Evolutionary conservation across 352 stramenopile species (phyloP), one percentile per base, ranked within the genome.

Genomic region (Nothophytophthora sp.): DNA sequence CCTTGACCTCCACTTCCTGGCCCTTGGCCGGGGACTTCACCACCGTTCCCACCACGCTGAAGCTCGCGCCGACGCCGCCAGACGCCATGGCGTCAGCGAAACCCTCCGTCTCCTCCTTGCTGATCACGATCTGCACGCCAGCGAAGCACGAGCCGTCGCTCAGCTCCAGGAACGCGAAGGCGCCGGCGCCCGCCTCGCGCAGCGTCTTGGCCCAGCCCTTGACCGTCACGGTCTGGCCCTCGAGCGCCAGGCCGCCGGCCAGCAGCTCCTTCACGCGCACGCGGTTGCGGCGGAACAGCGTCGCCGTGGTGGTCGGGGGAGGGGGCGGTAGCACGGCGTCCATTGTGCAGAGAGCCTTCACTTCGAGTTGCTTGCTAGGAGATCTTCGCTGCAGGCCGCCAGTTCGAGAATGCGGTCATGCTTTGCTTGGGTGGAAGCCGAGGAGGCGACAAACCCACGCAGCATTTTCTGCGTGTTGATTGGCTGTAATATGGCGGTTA

Each of bases 191-290:
- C 10, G 86, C 90, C 47, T 96, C 84, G 9, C 94, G 86, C 27
- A 96, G 63, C 24, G 93, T 98, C 62, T 96, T 91, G 34, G 89
- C 81, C 96, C 96, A 99, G 23, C 95, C 96, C 59, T 95, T 96
- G 50, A 99, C 87, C 11, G 79, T 96, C 25, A 98, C 79, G 20
- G 71, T 90, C 68, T 97, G 60, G 29, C 88, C 87, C 32, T 97
- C 72, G 28, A 90, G 61, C 42, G 68, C 47, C 19, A 90, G 48
- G 1, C 86, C 84, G 37, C 51, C 66, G 27, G 58, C 45, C 6
- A 96, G 67, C 16, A 95, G 63, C 60, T 95, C 77, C 67, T 96
- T 96, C 24, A 96, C 69, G 55, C 84, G 81, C 25, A 88, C 76
- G 55, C 86, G 84, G 67, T 86, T 86, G 64, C 86, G 86, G 41